Conservation (phyloP, 2,329 filamentous ascomycete genomes). For the Grosmannia clavigera region DNA sequence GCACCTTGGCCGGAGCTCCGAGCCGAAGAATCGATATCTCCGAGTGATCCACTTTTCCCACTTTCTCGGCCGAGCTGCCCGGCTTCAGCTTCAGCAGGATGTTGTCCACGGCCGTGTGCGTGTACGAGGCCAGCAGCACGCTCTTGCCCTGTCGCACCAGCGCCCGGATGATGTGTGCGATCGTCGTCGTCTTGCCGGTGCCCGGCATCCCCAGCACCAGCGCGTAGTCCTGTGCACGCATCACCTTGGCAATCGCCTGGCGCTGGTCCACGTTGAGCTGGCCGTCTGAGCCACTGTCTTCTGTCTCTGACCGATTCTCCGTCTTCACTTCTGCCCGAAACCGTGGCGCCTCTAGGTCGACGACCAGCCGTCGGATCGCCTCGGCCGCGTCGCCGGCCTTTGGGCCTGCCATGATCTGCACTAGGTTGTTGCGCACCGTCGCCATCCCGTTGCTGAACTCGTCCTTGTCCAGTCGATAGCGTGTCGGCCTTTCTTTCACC, state of each 20-base stretch:
- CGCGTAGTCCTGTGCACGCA: constrained; percentile 90
- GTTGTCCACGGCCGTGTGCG: constrained; percentile 95
- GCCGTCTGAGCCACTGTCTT: constrained; percentile 29
- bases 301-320: constrained; percentile 21
- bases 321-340: constrained; percentile 51
- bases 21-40: constrained; percentile 55
- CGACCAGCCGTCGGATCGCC: constrained; percentile 65
- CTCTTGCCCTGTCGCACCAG: constrained; percentile 83
- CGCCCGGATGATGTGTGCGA: constrained; percentile 90
- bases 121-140: constrained; percentile 88
- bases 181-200: constrained; percentile 96
- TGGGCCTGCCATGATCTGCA: constrained; percentile 79
- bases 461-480: constrained; percentile 89
- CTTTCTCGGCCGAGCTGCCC: constrained; percentile 17
- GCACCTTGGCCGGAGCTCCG: constrained; percentile 73
- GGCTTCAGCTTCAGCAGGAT: constrained; percentile 71
- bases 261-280: constrained; percentile 79
- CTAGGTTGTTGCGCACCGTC: constrained; percentile 81
- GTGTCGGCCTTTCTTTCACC: constrained; percentile 27
- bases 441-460: constrained; percentile 99
- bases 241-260: constrained; percentile 81
- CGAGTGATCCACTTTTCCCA: constrained; percentile 23
- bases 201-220: constrained; percentile 98
- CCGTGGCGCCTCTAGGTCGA: constrained; percentile 59
- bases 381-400: constrained; percentile 55